Evolutionary conservation across 257 asterid species (phyloP).

Genomic region (Henckelia pumila): DNA sequence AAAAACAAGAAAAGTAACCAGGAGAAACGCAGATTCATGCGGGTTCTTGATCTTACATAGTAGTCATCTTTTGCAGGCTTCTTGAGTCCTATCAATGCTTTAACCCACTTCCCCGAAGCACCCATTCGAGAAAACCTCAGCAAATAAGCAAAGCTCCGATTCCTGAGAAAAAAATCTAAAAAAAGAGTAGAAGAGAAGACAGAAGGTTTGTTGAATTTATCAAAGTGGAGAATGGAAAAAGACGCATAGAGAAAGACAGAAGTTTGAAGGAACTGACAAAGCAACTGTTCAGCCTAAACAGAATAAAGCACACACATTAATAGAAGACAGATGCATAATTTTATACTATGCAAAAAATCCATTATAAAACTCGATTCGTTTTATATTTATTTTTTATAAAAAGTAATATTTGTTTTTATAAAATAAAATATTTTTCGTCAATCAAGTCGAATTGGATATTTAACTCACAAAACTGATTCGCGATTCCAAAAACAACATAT

Average conservation of each 20-base stretch:
- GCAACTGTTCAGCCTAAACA: too few species aligned
- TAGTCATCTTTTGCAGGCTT: slow-evolving; percentile 69
- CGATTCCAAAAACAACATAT: too few species aligned
- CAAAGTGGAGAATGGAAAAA: not conserved
- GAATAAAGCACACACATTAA: not conserved
- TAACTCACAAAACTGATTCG: too few species aligned
- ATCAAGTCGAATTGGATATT: too few species aligned
- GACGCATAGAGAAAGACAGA: not conserved
- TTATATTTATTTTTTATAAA: too few species aligned
- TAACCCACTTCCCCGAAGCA: slow-evolving; percentile 89
- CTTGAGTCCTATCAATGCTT: slow-evolving; percentile 72
- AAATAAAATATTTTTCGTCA: too few species aligned
- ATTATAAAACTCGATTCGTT: too few species aligned
- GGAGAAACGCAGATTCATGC: not conserved
- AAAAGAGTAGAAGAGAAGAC: not conserved
- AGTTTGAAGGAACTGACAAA: not conserved
- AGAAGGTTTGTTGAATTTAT: not conserved
- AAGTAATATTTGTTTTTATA: too few species aligned
- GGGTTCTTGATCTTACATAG: slow-evolving; percentile 45
- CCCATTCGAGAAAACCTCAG: slow-evolving; percentile 49
- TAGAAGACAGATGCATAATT: not conserved
- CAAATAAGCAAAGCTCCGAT: slow-evolving; percentile 20
- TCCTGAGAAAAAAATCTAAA: not conserved
- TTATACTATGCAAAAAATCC: too few species aligned
- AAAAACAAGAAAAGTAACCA: not conserved